These are phyloP conservation scores for Silene coronaria DNA, from an alignment of 179 eudicot genomes.

Conservation along the genomic window DNA sequence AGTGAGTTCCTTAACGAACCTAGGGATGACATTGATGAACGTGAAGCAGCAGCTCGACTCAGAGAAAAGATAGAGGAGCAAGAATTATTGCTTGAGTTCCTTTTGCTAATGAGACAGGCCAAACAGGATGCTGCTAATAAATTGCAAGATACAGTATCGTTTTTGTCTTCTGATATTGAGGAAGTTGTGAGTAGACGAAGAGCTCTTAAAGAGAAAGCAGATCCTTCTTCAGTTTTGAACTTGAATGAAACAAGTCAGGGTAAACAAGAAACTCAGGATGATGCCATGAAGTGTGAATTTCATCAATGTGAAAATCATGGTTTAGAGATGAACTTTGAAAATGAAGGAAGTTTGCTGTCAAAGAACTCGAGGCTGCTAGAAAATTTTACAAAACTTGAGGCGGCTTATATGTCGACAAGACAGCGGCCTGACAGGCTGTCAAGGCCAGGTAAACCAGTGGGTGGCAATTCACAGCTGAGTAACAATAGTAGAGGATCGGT, in stretches of 20 bases:
- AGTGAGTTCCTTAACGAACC: constrained; percentile 83
- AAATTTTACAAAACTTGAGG: constrained; percentile 80
- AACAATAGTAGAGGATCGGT: constrained; percentile 67
- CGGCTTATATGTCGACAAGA: constrained; percentile 74
- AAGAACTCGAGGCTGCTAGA: constrained; percentile 65
- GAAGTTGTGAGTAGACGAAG: constrained; percentile 58
- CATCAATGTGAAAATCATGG: constrained; percentile 32
- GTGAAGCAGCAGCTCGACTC: constrained; percentile 76
- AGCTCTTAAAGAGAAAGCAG: constrained; percentile 39
- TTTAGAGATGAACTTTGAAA: constrained; percentile 30
- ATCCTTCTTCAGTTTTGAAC: constrained; percentile 28
- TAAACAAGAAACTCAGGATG: constrained; percentile 36
- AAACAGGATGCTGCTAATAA: constrained; percentile 69
- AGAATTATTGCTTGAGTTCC: constrained; percentile 77
- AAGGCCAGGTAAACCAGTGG: constrained; percentile 36
- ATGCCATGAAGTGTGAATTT: constrained; percentile 31
- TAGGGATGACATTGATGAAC: constrained; percentile 63
- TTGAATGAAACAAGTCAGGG: constrained; percentile 43
- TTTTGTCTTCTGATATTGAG: constrained; percentile 77
- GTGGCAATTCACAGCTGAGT: constrained; percentile 45
- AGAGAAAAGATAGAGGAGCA: constrained; percentile 80
- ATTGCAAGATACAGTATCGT: constrained; percentile 60
- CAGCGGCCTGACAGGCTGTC: constrained; percentile 45
- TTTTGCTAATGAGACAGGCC: constrained; percentile 50
- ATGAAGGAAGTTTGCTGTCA: constrained; percentile 40